Evolutionary conservation across 306 rosid species (phyloP), one percentile per base, ranked within the genome.

Genomic region (Fagus crenata): DNA sequence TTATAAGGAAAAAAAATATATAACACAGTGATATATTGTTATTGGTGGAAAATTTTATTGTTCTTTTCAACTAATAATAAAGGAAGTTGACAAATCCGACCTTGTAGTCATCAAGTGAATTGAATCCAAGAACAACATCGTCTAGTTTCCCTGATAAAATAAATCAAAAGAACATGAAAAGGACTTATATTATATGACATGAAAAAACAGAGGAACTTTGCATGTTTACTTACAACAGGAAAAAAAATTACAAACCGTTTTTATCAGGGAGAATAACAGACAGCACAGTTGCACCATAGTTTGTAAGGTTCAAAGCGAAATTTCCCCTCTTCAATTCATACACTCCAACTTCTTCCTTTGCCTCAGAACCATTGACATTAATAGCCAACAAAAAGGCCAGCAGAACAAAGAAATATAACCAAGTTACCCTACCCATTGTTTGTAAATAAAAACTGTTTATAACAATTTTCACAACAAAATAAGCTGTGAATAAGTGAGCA

Each of bases 241-340:
- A 7, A 42, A 18, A 55, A 58, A 70, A 46, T 46, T 46, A 9
- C 80, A 0, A 1, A 85, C 88, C 88, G 22, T 78, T 43, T 32
- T 79, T 82, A 42, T 85, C 86, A 1, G 88, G 86, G 7, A 85
- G 80, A 42, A 75, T 5, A 32, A 85, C 51, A 15, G 88, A 85
- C 53, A 79, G 75, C 36, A 85, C 33, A 42, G 74, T 72, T 1
- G 88, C 88, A 43, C 88, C 88, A 51, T 75, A 85, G 70, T 85
- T 82, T 0, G 84, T 76, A 33, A 85, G 22, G 54, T 82, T 82
- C 40, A 79, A 39, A 37, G 84, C 78, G 43, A 82, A 41, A 54
- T 82, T 55, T 53, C 86, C 84, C 33, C 60, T 85, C 70, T 9
- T 71, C 71, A 85, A 61, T 67, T 79, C 77, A 67, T 76, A 85